phyloP scores from a whole-genome alignment of 2,329 filamentous ascomycete genomes.

The Aureobasidium lini region DNA sequence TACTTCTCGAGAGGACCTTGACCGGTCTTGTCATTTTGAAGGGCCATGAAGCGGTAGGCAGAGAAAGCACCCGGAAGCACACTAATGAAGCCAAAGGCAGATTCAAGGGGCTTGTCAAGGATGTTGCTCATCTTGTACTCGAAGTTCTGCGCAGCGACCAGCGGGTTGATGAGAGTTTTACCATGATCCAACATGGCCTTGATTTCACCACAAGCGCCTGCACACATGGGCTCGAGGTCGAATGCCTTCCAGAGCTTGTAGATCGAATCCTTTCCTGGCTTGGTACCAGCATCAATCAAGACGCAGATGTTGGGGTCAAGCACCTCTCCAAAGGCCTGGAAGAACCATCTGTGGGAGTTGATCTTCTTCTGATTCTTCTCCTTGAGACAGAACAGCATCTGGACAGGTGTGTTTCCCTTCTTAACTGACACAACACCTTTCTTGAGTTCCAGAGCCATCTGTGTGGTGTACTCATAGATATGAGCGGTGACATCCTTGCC shows the following conservation, averaged over 20 bases:
- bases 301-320: slow-evolving; percentile 96
- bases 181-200: slow-evolving; percentile 92
- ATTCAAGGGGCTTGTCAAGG: slow-evolving; percentile 93
- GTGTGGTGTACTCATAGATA: slow-evolving; percentile 88
- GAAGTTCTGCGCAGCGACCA: slow-evolving; percentile 95
- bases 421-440: slow-evolving; percentile 80
- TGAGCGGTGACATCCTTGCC: slow-evolving; percentile 93
- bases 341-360: slow-evolving; percentile 99
- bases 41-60: slow-evolving; percentile 88
- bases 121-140: slow-evolving; percentile 99
- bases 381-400: slow-evolving; percentile 96
- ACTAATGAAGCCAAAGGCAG: slow-evolving; percentile 94
- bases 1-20: slow-evolving; percentile 93
- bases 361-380: slow-evolving; percentile 99
- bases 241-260: slow-evolving; percentile 99
- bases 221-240: slow-evolving; percentile 94
- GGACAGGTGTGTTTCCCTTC: slow-evolving; percentile 77
- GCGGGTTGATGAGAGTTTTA: slow-evolving; percentile 82
- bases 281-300: slow-evolving; percentile 89
- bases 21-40: slow-evolving; percentile 95
- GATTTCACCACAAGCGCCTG: slow-evolving; percentile 95
- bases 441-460: slow-evolving; percentile 81
- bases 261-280: slow-evolving; percentile 86
- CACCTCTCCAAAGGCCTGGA: slow-evolving; percentile 88
- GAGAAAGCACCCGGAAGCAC: slow-evolving; percentile 96